phyloP scores from a whole-genome alignment of 2,329 filamentous ascomycete species.

The Hypoxylon rubiginosum region DNA sequence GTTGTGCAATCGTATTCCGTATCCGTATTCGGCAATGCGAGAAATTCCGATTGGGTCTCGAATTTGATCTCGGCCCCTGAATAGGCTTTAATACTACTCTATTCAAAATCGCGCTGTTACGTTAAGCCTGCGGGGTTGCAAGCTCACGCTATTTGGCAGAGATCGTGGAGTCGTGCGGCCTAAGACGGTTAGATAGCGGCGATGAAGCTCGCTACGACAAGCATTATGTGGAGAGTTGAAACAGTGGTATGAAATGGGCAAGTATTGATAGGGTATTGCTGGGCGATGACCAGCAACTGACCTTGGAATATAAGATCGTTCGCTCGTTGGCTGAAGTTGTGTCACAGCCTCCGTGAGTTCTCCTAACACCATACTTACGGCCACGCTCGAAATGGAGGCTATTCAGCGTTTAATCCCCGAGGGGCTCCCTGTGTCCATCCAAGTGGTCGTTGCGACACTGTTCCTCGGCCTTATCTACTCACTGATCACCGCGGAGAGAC shows the following conservation, averaged over 20 bases:
- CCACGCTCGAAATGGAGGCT: slow-evolving; percentile 43
- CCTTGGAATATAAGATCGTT: slow-evolving; percentile 19
- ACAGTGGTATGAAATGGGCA: slow-evolving; percentile 19
- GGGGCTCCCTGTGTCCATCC: slow-evolving; percentile 48
- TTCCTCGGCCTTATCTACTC: slow-evolving; percentile 48
- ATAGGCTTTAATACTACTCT: slow-evolving; percentile 18
- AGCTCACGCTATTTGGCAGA: slow-evolving; percentile 1
- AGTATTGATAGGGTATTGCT: background rate
- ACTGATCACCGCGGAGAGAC: slow-evolving; percentile 45
- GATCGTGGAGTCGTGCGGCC: slow-evolving; percentile 11
- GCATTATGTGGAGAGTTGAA: slow-evolving; percentile 27
- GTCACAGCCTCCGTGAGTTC: slow-evolving; percentile 4
- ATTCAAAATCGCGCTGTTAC: background rate
- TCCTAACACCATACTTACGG: slow-evolving; percentile 6
- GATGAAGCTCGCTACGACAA: slow-evolving; percentile 12
- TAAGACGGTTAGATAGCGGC: slow-evolving; percentile 11
- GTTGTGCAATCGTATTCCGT: slow-evolving; percentile 31
- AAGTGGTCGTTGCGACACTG: slow-evolving; percentile 47
- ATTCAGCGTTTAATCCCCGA: slow-evolving; percentile 46
- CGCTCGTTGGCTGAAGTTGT: slow-evolving; percentile 5
- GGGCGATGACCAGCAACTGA: background rate
- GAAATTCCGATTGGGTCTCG: slow-evolving; percentile 18
- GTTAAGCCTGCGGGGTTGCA: slow-evolving; percentile 15
- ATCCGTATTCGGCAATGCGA: slow-evolving; percentile 38
- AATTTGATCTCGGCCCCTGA: slow-evolving; percentile 10